Evolutionary conservation across 2,329 filamentous ascomycete genomes (phyloP).

Genomic region (Colletotrichum kahawae): DNA sequence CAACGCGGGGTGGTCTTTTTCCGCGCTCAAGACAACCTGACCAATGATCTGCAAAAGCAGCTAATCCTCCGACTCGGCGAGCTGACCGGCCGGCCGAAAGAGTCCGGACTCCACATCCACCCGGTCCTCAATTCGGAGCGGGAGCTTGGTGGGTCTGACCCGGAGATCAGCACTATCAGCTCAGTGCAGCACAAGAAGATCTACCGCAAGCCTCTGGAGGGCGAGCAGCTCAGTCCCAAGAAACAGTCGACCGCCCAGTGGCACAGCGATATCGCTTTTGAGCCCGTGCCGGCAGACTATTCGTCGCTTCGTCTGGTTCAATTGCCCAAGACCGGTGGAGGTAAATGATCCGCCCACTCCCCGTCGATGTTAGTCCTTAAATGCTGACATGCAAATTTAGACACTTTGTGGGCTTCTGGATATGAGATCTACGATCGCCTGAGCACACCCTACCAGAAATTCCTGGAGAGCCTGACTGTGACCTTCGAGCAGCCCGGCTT

Average conservation of each 20-base stretch:
- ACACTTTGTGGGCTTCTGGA: conserved; percentile 67
- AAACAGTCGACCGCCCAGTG: conserved; percentile 35
- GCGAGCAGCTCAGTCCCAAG: conserved; percentile 34
- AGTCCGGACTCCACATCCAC: conserved; percentile 65
- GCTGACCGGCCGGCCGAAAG: conserved; percentile 61
- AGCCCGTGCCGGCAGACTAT: conserved; percentile 64
- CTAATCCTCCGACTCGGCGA: conserved; percentile 64
- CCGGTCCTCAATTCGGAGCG: conserved; percentile 59
- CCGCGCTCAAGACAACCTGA: conserved; percentile 61
- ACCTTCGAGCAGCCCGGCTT: conserved; percentile 47
- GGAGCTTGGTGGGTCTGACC: conserved; percentile 57
- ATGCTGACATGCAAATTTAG: conserved; percentile 24
- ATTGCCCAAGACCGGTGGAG: conserved; percentile 59
- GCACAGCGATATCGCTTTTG: conserved; percentile 65
- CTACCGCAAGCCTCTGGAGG: conserved; percentile 28
- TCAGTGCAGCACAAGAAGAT: conserved; percentile 51
- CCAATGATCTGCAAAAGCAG: conserved; percentile 64
- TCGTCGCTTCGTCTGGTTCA: conserved; percentile 62
- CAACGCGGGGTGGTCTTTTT: conserved; percentile 70
- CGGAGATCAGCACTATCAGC: conserved; percentile 65
- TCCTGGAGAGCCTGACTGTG: conserved; percentile 57
- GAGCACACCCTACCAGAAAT: conserved; percentile 52
- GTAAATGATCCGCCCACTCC: not conserved
- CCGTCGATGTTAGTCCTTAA: not conserved
- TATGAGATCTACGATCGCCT: conserved; percentile 66